A percentile compares a stretch with the other conserved stretches of the same genome.
phyloP scores from a whole-genome alignment of 139 green algal species.

The Auxenochlorella pyrenoidosa region DNA sequence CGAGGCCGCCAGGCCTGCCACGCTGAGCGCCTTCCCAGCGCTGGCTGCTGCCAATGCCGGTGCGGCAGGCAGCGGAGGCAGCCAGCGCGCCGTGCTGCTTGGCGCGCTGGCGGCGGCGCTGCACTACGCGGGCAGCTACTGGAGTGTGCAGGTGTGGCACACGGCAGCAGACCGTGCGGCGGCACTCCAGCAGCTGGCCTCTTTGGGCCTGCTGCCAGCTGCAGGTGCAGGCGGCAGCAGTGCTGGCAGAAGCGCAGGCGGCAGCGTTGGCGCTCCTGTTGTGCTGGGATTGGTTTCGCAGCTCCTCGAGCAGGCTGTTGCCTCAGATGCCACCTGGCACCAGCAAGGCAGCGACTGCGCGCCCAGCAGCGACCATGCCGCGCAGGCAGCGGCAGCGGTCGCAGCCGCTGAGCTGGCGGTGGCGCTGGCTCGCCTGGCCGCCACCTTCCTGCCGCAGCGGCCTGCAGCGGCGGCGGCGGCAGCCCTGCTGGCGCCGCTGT shows the following conservation, averaged over 20 bases:
- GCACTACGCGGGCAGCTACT: slow-evolving; percentile 55
- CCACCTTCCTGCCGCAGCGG: background rate
- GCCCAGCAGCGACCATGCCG: background rate
- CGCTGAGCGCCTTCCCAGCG: slow-evolving; percentile 25
- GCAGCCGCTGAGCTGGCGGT: slow-evolving; percentile 16
- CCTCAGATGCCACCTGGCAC: background rate
- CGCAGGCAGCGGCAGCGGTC: background rate
- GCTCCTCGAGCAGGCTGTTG: background rate
- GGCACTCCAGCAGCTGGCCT: background rate
- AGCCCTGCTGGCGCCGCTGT: slow-evolving; percentile 10
- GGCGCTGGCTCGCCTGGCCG: background rate
- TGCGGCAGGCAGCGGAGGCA: background rate
- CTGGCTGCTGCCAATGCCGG: slow-evolving; percentile 28
- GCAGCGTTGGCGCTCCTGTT: background rate
- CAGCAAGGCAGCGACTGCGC: background rate
- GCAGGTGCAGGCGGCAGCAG: background rate
- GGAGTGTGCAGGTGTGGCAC: slow-evolving; percentile 39
- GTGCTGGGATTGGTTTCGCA: background rate
- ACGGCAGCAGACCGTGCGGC: background rate
- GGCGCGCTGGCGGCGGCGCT: slow-evolving; percentile 44
- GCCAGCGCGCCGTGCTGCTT: slow-evolving; percentile 9
- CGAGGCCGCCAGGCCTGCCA: background rate
- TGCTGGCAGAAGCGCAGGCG: background rate
- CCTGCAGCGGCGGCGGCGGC: background rate
- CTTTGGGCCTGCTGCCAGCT: slow-evolving; percentile 4